Conservation (phyloP, 2,329 filamentous ascomycete species). For the Coniella vitis region DNA sequence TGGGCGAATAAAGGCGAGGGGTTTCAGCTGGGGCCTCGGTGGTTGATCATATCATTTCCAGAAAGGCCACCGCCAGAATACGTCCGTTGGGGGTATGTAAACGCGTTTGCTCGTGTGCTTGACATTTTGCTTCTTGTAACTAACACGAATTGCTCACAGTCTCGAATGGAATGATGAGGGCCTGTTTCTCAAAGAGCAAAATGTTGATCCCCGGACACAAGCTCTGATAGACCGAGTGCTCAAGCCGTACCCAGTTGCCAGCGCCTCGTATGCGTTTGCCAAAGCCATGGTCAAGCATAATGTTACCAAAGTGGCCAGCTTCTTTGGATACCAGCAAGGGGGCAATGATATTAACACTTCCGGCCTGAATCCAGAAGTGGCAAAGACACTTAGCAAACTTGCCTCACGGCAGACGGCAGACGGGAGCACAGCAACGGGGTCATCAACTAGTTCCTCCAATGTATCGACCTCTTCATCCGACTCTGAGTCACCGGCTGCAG, state of each 20-base stretch:
- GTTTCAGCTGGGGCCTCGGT: constrained; percentile 43
- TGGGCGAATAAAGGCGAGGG: constrained; percentile 37
- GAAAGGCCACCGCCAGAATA: constrained; percentile 51
- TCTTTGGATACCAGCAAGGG: constrained; percentile 36
- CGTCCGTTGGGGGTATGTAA: constrained; percentile 51
- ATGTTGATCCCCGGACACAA: constrained; percentile 41
- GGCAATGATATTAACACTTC: constrained; percentile 9
- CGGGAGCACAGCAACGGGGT: constrained; percentile 17
- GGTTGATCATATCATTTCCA: constrained; percentile 58
- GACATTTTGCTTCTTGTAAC: no score
- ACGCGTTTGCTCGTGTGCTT: no score
- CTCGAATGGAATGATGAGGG: constrained; percentile 43
- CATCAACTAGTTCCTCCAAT: constrained; percentile 9
- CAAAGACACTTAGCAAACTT: constrained; percentile 25
- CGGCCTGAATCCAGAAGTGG: constrained; percentile 23
- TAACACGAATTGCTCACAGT: constrained; percentile 28
- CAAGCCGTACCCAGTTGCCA: constrained; percentile 45
- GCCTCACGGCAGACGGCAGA: constrained; percentile 15
- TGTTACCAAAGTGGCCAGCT: constrained; percentile 33
- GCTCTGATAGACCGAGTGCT: constrained; percentile 40
- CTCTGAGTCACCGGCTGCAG: not conserved
- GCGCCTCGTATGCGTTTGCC: constrained; percentile 46
- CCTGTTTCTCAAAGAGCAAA: constrained; percentile 39
- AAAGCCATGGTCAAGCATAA: constrained; percentile 41
- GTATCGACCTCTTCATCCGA: constrained; percentile 3